Evolutionary conservation across 208 protist genomes (phyloP).

Genomic region (Leishmania aethiopica): DNA sequence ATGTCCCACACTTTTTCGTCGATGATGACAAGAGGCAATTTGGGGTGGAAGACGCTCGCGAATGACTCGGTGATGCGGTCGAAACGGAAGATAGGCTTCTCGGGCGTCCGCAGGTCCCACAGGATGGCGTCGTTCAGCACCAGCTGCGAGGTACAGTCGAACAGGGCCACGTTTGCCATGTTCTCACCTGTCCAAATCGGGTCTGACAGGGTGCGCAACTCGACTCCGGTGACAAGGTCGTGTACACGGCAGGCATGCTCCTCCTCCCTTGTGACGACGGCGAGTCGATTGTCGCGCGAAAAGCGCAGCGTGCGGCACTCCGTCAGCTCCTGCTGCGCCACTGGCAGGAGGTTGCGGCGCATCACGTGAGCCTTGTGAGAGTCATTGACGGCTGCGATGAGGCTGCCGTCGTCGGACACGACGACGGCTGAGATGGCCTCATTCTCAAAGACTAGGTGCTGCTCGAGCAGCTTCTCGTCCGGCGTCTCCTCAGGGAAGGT

Average conservation of each 20-base stretch:
- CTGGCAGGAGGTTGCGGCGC: slow-evolving; percentile 61
- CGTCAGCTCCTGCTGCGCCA: slow-evolving; percentile 51
- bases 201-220: slow-evolving; percentile 71
- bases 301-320: slow-evolving; percentile 64
- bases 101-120: slow-evolving; percentile 77
- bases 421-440: slow-evolving; percentile 60
- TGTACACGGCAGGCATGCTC: slow-evolving; percentile 66
- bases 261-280: slow-evolving; percentile 67
- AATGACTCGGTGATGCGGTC: slow-evolving; percentile 87
- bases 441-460: slow-evolving; percentile 85
- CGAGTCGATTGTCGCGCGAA: slow-evolving; percentile 61
- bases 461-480: slow-evolving; percentile 77
- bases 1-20: slow-evolving; percentile 91
- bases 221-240: slow-evolving; percentile 60
- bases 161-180: slow-evolving; percentile 71
- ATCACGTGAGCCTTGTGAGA: slow-evolving; percentile 59
- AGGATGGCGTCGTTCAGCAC: slow-evolving; percentile 86
- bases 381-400: slow-evolving; percentile 62
- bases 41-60: slow-evolving; percentile 81
- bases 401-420: slow-evolving; percentile 53
- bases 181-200: slow-evolving; percentile 75
- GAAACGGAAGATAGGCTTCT: slow-evolving; percentile 81
- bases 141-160: slow-evolving; percentile 74
- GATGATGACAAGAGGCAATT: slow-evolving; percentile 71
- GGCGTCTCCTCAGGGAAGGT: slow-evolving; percentile 75